Evolutionary conservation across 2,329 filamentous ascomycete species (phyloP).

Genomic region (Eurotiales sp.): DNA sequence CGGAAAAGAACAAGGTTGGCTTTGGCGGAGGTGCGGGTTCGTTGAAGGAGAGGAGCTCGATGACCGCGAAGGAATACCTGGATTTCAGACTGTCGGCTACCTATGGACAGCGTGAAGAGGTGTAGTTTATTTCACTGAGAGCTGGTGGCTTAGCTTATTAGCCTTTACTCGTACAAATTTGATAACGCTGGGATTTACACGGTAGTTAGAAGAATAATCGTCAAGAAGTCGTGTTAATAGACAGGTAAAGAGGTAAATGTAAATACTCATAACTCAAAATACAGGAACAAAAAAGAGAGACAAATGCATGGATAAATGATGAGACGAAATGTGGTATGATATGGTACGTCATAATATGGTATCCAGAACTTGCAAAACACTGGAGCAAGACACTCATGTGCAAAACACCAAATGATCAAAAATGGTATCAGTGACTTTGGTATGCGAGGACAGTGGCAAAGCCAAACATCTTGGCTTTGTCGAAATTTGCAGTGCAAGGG

Average conservation of each 20-base stretch:
- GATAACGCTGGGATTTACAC: not conserved
- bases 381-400: too few relatives aligned
- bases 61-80: slow-evolving; percentile 60
- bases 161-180: not conserved
- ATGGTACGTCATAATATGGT: slow-evolving; percentile 8
- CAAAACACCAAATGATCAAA: slow-evolving; percentile 7
- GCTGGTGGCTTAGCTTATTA: too few relatives aligned
- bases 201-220: not conserved
- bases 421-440: slow-evolving; percentile 7
- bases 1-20: slow-evolving; percentile 32
- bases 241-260: not conserved
- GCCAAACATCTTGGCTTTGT: not conserved
- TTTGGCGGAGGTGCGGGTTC: slow-evolving; percentile 38
- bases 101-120: slow-evolving; percentile 44
- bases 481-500: not conserved
- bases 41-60: slow-evolving; percentile 31
- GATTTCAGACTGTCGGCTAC: slow-evolving; percentile 55
- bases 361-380: slow-evolving; percentile 8
- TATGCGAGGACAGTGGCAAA: not conserved
- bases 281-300: not conserved
- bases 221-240: not conserved
- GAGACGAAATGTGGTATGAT: not conserved
- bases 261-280: not conserved
- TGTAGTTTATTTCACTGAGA: not conserved
- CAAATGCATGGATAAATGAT: not conserved